phyloP scores from a whole-genome alignment of 371 early-diverging fungal species.

The Thermomucor indicae-seudaticae region DNA sequence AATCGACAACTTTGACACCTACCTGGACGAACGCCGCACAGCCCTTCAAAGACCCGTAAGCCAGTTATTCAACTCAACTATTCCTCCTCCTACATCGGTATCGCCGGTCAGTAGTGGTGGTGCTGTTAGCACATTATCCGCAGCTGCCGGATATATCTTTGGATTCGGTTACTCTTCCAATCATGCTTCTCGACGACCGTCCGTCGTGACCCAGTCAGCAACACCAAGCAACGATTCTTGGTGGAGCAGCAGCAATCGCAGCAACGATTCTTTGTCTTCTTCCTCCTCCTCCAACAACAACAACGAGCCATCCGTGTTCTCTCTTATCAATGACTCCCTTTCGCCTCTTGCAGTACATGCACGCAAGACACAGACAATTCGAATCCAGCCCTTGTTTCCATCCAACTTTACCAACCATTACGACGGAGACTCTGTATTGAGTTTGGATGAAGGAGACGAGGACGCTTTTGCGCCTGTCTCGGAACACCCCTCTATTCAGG shows the following conservation, averaged over 20 bases:
- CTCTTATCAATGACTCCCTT: neutral
- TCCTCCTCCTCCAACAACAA: neutral
- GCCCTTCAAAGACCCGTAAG: too few species aligned
- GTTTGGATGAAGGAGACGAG: conserved; percentile 24
- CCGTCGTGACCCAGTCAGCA: neutral
- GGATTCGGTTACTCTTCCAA: neutral
- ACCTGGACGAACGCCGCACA: conserved; percentile 41
- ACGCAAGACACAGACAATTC: conserved; percentile 30
- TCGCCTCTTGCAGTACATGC: conserved; percentile 21
- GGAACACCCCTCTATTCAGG: conserved; percentile 16
- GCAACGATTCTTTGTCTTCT: neutral
- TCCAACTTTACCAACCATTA: conserved; percentile 42
- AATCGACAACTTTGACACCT: conserved; percentile 44
- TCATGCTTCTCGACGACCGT: neutral
- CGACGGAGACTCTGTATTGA: conserved; percentile 20
- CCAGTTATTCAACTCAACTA: neutral
- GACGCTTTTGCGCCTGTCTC: conserved; percentile 19
- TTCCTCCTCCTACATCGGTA: neutral
- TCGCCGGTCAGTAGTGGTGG: neutral
- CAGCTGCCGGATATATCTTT: conserved; percentile 6
- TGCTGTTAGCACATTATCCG: neutral
- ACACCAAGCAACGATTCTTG: conserved; percentile 1
- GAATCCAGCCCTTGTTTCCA: conserved; percentile 49
- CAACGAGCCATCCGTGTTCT: too few species aligned
- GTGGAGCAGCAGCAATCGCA: conserved; percentile 1